These are phyloP conservation scores for Saxophila tyrrhenica DNA, from an alignment of 495 filamentous ascomycete species.

Conservation along the genomic window DNA sequence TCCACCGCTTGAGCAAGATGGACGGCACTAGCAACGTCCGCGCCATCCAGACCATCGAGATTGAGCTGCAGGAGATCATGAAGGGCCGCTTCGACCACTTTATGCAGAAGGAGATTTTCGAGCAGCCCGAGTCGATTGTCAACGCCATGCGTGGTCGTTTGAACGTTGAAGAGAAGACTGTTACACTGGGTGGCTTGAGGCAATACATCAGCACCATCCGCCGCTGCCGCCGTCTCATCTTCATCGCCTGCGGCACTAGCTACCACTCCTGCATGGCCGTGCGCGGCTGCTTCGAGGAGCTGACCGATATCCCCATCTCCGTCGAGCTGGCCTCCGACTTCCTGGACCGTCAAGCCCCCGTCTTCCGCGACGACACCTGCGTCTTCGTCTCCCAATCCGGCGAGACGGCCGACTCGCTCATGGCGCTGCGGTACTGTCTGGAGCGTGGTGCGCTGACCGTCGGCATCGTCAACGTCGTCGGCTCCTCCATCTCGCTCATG, in stretches of 20 bases:
- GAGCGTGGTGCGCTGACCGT: slow-evolving; percentile 95
- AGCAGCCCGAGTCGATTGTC: slow-evolving; percentile 96
- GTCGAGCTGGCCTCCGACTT: slow-evolving; percentile 98
- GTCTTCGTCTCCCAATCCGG: slow-evolving; percentile 98
- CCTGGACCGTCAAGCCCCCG: slow-evolving; percentile 91
- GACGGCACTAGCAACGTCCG: slow-evolving; percentile 95
- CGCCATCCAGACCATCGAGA: slow-evolving; percentile 93
- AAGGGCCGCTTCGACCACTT: slow-evolving; percentile 99
- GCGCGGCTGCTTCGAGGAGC: slow-evolving; percentile 91
- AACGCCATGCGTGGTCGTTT: slow-evolving; percentile 99
- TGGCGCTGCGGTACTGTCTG: slow-evolving; percentile 93
- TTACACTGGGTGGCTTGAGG: slow-evolving; percentile 88
- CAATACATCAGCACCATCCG: slow-evolving; percentile 95
- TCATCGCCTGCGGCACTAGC: slow-evolving; percentile 95
- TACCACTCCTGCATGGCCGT: slow-evolving; percentile 99
- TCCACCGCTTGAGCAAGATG: slow-evolving; percentile 91
- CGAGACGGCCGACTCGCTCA: slow-evolving; percentile 95
- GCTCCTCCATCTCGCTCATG: slow-evolving; percentile 92
- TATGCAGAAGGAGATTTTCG: slow-evolving; percentile 99
- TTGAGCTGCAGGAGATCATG: slow-evolving; percentile 99
- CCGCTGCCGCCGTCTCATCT: slow-evolving; percentile 90
- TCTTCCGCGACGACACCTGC: slow-evolving; percentile 98
- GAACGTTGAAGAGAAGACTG: slow-evolving; percentile 80
- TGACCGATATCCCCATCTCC: slow-evolving; percentile 93
- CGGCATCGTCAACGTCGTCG: slow-evolving; percentile 95